These are phyloP conservation scores for Russula abietina DNA, from an alignment of 768 basidiomycete genomes.

Conservation along the genomic window DNA sequence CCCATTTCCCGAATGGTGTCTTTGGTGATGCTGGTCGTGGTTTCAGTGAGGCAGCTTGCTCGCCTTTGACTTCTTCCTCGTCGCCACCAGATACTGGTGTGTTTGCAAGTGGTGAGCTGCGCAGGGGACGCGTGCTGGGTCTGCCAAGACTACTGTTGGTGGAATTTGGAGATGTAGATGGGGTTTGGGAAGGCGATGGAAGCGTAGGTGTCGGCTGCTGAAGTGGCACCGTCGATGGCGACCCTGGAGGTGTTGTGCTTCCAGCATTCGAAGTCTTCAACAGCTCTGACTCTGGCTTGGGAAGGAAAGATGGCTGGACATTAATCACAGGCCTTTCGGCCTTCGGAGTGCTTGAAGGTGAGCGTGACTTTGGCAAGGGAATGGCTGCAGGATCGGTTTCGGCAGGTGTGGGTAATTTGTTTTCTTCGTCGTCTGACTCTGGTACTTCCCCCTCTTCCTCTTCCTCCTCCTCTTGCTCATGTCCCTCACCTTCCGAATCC, in stretches of 20 bases:
- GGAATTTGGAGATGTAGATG: constrained; percentile 38
- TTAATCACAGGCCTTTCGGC: constrained; percentile 43
- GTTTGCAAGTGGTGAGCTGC: constrained; percentile 73
- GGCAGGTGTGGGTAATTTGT: not conserved
- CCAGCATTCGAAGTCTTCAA: constrained; percentile 31
- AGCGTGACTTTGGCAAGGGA: constrained; percentile 41
- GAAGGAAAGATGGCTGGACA: constrained; percentile 34
- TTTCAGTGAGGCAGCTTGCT: constrained; percentile 27
- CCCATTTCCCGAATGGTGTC: constrained; percentile 32
- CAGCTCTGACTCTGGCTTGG: constrained; percentile 27
- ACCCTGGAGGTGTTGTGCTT: constrained; percentile 60
- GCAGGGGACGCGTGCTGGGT: constrained; percentile 56
- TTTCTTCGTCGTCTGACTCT: constrained; percentile 18
- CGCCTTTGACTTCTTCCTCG: constrained; percentile 35
- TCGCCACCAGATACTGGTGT: constrained; percentile 42
- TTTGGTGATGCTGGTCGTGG: constrained; percentile 40
- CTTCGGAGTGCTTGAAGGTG: constrained; percentile 55
- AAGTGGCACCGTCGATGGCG: constrained; percentile 45
- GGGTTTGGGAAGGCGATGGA: constrained; percentile 34
- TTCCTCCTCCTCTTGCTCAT: constrained; percentile 24
- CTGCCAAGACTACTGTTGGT: constrained; percentile 48
- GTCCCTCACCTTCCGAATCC: constrained; percentile 30
- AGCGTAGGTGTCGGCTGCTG: constrained; percentile 31
- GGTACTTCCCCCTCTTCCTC: constrained; percentile 29
- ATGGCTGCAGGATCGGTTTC: constrained; percentile 25